Evolutionary conservation across 805 yeast species (phyloP).

Genomic region (Komagataella pastoris): DNA sequence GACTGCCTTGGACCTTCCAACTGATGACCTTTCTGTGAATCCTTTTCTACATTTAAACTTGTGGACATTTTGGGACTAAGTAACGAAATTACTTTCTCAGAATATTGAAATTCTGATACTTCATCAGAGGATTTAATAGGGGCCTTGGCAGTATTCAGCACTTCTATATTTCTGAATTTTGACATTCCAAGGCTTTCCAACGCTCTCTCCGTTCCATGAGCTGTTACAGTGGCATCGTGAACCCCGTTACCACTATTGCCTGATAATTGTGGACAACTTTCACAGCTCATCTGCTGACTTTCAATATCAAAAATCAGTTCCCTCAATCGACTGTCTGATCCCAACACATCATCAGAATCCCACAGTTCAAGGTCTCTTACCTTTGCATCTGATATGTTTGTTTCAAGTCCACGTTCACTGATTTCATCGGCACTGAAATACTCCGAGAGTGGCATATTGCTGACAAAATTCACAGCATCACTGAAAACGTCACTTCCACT

Average conservation of each 20-base stretch:
- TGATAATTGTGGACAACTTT: neutral
- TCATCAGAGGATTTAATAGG: neutral
- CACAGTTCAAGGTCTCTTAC: neutral
- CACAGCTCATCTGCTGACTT: slow-evolving; percentile 15
- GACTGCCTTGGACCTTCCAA: neutral
- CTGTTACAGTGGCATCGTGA: neutral
- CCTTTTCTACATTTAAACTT: neutral
- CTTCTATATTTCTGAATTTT: neutral
- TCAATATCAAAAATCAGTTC: slow-evolving; percentile 13
- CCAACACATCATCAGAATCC: neutral
- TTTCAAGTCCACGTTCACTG: neutral
- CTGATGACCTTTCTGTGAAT: neutral
- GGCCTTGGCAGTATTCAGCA: neutral
- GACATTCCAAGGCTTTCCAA: neutral
- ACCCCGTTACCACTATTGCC: neutral
- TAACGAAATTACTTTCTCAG: neutral
- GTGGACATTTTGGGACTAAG: neutral
- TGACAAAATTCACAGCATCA: neutral
- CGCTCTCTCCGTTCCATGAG: neutral
- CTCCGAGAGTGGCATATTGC: neutral
- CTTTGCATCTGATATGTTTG: neutral
- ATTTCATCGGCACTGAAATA: neutral
- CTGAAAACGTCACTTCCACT: neutral
- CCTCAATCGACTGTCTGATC: neutral
- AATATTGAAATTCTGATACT: neutral